Base-by-base conservation (phyloP, 192 early-diverging fungal species). In the Geranomyces variabilis region DNA sequence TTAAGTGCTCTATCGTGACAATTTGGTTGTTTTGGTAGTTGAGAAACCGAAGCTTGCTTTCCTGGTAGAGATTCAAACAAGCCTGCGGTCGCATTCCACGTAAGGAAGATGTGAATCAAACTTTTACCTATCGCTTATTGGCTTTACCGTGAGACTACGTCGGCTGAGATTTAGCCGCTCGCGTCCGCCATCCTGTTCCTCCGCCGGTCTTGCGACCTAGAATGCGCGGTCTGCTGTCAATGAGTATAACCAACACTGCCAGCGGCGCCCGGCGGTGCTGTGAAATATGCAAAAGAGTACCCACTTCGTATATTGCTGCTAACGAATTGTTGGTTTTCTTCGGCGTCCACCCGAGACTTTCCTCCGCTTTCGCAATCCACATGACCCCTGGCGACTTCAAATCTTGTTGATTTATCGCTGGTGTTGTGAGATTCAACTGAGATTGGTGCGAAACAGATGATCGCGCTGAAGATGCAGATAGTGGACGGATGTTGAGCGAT, bases 11-110 rank as follows among this genome's bases (percentile, higher is more conserved):
- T 43, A 86, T 86, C 1, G 59, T 51, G 10, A 67, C 49, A 14
- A 86, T 83, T 28, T 43, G 58, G 71, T 86, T 86, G 62, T 81
- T 80, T 51, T 86, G 85, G 59, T 82, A 85, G 67, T 81, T 81
- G 9, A 86, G 75, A 0, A 84, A 65, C 28, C 83, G 69, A 36
- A 86, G 74, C 24, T 68, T 57, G 10, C 76, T 70, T 53, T 83
- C 83, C 26, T 61, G 69, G 10, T 47, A 34, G 3, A 86, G 73
- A 22, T 49, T 28, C 13, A 70, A 45, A 60, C 76, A 81, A 17
- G 21, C 31, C 71, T 75, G 41, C n/a, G n/a, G n/a, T n/a, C n/a
- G n/a, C n/a, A n/a, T n/a, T 26, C 24, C 51, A 53, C n/a, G 51
- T 7, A 47, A 13, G 56, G 9, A 57, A 21, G 9, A 24, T 57